Percentiles rank a stretch among this genome's conserved stretches.
Conservation (phyloP, 1,284 basidiomycete species). For the Fomitopsis betulina region DNA sequence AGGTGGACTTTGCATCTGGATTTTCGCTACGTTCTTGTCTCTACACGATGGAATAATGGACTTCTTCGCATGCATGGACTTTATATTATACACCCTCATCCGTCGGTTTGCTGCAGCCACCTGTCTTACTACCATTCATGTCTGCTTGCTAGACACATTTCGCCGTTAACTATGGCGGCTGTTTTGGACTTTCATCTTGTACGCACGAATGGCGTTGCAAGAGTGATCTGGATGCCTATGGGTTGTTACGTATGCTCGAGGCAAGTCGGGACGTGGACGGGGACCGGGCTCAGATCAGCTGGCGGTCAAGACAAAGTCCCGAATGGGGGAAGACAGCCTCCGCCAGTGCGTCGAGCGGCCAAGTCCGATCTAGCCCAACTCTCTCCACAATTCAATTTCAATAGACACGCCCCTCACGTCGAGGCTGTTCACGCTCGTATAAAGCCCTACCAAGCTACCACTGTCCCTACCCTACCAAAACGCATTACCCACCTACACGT, state of each 20-base stretch:
- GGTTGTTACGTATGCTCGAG: neutral
- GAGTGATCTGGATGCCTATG: neutral
- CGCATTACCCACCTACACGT: neutral
- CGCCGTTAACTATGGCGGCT: no score
- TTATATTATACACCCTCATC: conserved; percentile 1
- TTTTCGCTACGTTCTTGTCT: neutral
- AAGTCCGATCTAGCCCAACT: conserved; percentile 1
- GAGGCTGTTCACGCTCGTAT: neutral
- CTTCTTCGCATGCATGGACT: conserved; percentile 2
- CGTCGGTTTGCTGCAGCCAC: neutral
- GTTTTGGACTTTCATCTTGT: neutral
- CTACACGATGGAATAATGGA: conserved; percentile 4
- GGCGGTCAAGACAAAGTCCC: neutral
- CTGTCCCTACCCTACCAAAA: no score
- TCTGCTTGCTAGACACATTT: neutral
- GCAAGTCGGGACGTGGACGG: no score
- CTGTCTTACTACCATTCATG: neutral
- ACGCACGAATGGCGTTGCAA: neutral
- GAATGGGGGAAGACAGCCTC: neutral
- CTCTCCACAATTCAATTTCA: conserved; percentile 1
- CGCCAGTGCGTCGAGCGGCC: neutral
- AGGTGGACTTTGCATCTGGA: neutral
- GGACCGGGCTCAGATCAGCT: neutral
- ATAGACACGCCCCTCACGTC: neutral
- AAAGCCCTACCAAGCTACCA: neutral